These are phyloP conservation scores for Linum lewisii DNA, from an alignment of 345 rosid species.

Conservation along the genomic window DNA sequence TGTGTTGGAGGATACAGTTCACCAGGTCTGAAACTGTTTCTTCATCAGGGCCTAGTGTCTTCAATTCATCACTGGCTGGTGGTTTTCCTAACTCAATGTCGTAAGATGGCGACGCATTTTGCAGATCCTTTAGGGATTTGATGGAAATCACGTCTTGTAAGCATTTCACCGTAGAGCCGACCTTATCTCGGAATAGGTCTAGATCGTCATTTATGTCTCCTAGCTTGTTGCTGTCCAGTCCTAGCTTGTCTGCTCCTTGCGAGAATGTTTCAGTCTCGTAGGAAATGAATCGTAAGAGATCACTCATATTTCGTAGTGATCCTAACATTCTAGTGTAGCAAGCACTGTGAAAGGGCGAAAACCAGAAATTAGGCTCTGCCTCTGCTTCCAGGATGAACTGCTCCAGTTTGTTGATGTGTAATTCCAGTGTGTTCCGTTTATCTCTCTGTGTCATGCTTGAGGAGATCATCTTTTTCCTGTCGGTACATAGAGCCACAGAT, in stretches of 20 bases:
- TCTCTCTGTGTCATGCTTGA: conserved; percentile 17
- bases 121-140: conserved; percentile 26
- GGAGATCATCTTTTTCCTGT: conserved; percentile 19
- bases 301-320: conserved; percentile 32
- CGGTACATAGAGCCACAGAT: conserved; percentile 17
- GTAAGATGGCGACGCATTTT: conserved; percentile 20
- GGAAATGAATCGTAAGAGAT: conserved; percentile 33
- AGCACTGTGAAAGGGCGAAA: conserved; percentile 34
- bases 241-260: conserved; percentile 15
- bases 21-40: conserved; percentile 28
- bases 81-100: conserved; percentile 46
- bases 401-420: conserved; percentile 23
- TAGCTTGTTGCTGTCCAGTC: conserved; percentile 26
- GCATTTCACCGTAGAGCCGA: conserved; percentile 31
- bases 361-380: conserved; percentile 47
- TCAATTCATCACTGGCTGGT: conserved; percentile 12
- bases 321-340: conserved; percentile 32
- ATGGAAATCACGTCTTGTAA: conserved; percentile 23
- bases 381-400: conserved; percentile 37
- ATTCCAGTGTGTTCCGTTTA: conserved; percentile 28
- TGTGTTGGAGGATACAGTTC: conserved; percentile 29
- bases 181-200: conserved; percentile 29
- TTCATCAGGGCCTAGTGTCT: conserved; percentile 19
- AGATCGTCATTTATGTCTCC: conserved; percentile 29
- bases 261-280: conserved; percentile 26